Conservation (phyloP, 495 filamentous ascomycete genomes). For the Friedmanniomyces simplex region DNA sequence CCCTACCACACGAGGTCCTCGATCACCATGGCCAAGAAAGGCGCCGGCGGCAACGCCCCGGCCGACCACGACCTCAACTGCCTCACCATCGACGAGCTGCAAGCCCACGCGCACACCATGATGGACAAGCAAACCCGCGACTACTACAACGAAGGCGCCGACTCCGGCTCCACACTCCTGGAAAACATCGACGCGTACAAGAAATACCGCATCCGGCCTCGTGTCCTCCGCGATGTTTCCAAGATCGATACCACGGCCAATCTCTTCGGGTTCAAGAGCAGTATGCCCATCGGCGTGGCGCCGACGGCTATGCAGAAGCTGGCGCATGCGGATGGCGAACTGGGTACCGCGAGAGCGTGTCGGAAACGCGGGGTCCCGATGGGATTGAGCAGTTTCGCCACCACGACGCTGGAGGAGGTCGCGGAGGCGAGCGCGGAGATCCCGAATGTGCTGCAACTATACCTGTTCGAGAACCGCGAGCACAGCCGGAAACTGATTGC, state of each 20-base stretch:
- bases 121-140: slow-evolving; percentile 32
- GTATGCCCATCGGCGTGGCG: slow-evolving; percentile 23
- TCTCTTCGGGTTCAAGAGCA: slow-evolving; percentile 20
- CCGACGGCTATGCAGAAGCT: slow-evolving; percentile 26
- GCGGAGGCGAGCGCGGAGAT: slow-evolving; percentile 10
- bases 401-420: slow-evolving; percentile 22
- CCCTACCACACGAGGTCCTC: neutral
- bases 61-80: slow-evolving; percentile 24
- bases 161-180: slow-evolving; percentile 28
- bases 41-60: neutral
- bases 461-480: slow-evolving; percentile 23
- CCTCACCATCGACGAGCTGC: slow-evolving; percentile 23
- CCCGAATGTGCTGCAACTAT: slow-evolving; percentile 23
- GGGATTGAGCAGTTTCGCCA: slow-evolving; percentile 22
- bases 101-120: slow-evolving; percentile 12
- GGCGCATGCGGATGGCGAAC: slow-evolving; percentile 23
- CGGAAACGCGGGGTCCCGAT: slow-evolving; percentile 16
- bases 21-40: neutral
- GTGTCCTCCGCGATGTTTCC: slow-evolving; percentile 23
- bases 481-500: slow-evolving; percentile 37
- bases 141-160: slow-evolving; percentile 43
- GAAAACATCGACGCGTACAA: slow-evolving; percentile 23
- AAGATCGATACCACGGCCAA: slow-evolving; percentile 8
- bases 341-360: slow-evolving; percentile 22
- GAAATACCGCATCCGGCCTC: slow-evolving; percentile 27